Percentiles rank a stretch among this genome's conserved stretches.
Evolutionary conservation across 371 early-diverging fungal genomes (phyloP).

Genomic region (Mucor plumbeus): DNA sequence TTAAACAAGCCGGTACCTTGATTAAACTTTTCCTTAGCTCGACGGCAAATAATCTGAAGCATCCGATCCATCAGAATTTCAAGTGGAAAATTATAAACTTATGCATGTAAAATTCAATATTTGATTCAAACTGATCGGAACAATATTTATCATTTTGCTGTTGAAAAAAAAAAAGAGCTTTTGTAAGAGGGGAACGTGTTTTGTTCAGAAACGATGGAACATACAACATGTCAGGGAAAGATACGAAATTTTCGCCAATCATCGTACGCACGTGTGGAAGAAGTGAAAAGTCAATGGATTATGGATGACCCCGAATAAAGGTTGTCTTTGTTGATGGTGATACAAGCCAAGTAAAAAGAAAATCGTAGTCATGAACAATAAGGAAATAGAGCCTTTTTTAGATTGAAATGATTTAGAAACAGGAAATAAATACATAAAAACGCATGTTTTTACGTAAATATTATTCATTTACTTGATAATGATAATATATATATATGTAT

Average conservation of each 20-base stretch:
- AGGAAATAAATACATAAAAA: background rate
- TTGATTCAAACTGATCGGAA: background rate
- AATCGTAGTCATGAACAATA: background rate
- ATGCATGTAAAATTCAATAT: background rate
- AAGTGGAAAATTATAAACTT: background rate
- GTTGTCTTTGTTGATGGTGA: background rate
- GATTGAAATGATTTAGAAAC: background rate
- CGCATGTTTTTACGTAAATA: background rate
- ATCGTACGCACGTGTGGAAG: constrained; percentile 22
- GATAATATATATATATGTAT: background rate
- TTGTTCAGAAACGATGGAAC: constrained; percentile 15
- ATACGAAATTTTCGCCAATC: constrained; percentile 16
- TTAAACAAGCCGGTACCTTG: background rate
- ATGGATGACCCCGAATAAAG: constrained; percentile 16
- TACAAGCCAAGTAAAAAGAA: background rate
- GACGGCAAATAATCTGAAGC: background rate
- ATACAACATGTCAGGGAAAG: background rate
- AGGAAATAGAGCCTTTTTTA: constrained; percentile 1
- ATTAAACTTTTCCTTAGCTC: constrained; percentile 4
- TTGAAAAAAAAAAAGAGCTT: background rate
- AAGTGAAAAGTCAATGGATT: constrained; percentile 17
- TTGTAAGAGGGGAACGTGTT: constrained; percentile 23
- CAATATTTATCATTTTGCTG: background rate
- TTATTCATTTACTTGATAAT: background rate
- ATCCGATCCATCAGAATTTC: background rate